Evolutionary conservation across 192 early-diverging fungal genomes (phyloP), one percentile per base, ranked within the genome.

Genomic region (Lobosporangium transversale): DNA sequence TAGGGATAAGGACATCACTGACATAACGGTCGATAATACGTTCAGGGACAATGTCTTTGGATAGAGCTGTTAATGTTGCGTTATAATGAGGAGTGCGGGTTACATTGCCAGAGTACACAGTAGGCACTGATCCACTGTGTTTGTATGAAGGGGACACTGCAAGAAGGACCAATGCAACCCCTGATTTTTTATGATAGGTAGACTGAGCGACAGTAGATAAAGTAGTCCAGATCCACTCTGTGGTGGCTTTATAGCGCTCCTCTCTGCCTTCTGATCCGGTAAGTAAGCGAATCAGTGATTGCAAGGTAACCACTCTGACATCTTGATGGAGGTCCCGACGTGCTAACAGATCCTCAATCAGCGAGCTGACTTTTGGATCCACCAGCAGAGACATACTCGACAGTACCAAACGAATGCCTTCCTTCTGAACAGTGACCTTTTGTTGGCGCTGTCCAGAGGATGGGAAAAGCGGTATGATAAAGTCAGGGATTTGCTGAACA

Each of bases 351-450:
- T 57, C 73, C 48, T 76, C 53, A 47, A 67, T 51, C 59, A 76
- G 12, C 0, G 37, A 11, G 3, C 20, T 48, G 23, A 76, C 58
- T 24, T 27, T 62, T 17, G 63, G 27, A 24, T 67, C 48, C 15
- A 12, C 18, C 23, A 76, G 33, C 26, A 76, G 47, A 12, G 15
- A 29, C 58, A 76, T 57, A 31, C 32, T 76, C 33, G 49, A 27
- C 35, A 62, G 65, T 2, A 59, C 73, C 8, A 76, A 33, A 11
- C 73, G 63, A 10, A 76, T 32, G 29, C 73, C 73, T 42, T 76
- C 73, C 32, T 76, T 76, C 31, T 76, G 73, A 2, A 76, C 63
- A 4, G 73, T 76, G n/a, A 76, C 65, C 58, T 76, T 76, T 18
- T 56, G 52, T 27, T 66, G 73, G 2, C 65, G 63, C 15, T 64